phyloP scores from a whole-genome alignment of 768 basidiomycete genomes.

The Kwoniella bestiolae region DNA sequence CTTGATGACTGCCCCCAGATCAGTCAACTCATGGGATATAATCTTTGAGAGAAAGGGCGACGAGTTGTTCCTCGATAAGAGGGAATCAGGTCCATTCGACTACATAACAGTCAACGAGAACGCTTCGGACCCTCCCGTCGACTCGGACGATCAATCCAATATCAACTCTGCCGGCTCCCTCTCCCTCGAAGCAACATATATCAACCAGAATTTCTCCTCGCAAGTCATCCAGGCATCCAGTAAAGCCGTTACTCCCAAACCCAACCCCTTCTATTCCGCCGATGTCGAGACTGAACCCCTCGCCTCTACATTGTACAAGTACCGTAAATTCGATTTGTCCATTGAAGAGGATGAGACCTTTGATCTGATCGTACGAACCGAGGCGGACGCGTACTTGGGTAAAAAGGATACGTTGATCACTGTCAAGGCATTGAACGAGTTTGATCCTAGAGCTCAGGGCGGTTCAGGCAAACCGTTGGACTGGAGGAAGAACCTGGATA shows the following conservation, averaged over 20 bases:
- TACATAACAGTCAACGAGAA: slow-evolving; percentile 99
- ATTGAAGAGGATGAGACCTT: slow-evolving; percentile 79
- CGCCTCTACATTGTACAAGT: slow-evolving; percentile 94
- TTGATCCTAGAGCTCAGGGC: slow-evolving; percentile 78
- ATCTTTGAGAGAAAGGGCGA: slow-evolving; percentile 91
- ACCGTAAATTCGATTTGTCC: slow-evolving; percentile 90
- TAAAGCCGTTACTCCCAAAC: slow-evolving; percentile 74
- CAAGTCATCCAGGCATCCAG: slow-evolving; percentile 82
- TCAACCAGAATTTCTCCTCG: slow-evolving; percentile 98
- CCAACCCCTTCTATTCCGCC: slow-evolving; percentile 89
- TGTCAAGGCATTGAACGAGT: slow-evolving; percentile 94
- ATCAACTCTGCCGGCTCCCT: slow-evolving; percentile 93
- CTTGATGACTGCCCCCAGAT: slow-evolving; percentile 93
- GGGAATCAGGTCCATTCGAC: slow-evolving; percentile 88
- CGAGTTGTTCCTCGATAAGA: slow-evolving; percentile 94
- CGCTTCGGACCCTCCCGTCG: slow-evolving; percentile 82
- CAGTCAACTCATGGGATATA: slow-evolving; percentile 98
- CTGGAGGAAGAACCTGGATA: slow-evolving; percentile 96
- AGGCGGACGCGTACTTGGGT: slow-evolving; percentile 83
- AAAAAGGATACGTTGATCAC: slow-evolving; percentile 75
- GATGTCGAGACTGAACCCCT: slow-evolving; percentile 93
- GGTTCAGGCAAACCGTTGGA: slow-evolving; percentile 94
- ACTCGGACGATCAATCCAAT: slow-evolving; percentile 70
- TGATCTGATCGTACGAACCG: slow-evolving; percentile 90
- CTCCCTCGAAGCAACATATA: slow-evolving; percentile 95